Evolutionary conservation across 2,329 filamentous ascomycete species (phyloP).

Genomic region (Dactylonectria estremocensis): DNA sequence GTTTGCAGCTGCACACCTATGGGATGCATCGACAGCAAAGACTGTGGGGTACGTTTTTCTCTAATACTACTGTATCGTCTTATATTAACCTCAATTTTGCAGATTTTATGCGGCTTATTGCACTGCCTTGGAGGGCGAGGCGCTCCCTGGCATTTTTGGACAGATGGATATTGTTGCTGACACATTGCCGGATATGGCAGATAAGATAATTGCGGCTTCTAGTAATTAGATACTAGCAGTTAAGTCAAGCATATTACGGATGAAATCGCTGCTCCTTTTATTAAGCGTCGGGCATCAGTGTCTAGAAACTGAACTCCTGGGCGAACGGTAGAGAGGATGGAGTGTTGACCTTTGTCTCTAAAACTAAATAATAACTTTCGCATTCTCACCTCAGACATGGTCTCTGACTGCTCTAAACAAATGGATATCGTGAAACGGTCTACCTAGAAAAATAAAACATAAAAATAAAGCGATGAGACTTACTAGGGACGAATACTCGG

Average conservation of each 20-base stretch:
- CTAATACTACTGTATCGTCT: fast-evolving
- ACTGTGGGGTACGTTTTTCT: conserved; percentile 31
- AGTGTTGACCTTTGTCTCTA: no score
- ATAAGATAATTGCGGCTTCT: conserved; percentile 36
- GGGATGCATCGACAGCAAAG: conserved; percentile 40
- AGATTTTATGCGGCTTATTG: conserved; percentile 42
- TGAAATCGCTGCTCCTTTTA: no score
- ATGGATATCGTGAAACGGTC: no score
- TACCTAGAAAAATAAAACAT: no score
- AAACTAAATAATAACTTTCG: no score
- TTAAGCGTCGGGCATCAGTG: no score
- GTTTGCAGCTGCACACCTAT: conserved; percentile 42
- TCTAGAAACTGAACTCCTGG: no score
- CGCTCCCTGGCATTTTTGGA: conserved; percentile 37
- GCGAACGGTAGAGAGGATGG: no score
- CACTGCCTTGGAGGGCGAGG: conserved; percentile 37
- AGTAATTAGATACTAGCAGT: neutral
- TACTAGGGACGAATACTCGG: no score
- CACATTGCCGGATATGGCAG: conserved; percentile 36
- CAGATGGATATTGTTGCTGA: conserved; percentile 43
- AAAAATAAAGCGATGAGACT: no score
- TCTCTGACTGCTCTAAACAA: no score
- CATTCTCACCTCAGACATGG: no score
- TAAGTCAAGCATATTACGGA: neutral
- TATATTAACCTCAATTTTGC: neutral